Base-by-base conservation (phyloP, 176 grass and related monocot species). In the Echinochloa phyllopogon region DNA sequence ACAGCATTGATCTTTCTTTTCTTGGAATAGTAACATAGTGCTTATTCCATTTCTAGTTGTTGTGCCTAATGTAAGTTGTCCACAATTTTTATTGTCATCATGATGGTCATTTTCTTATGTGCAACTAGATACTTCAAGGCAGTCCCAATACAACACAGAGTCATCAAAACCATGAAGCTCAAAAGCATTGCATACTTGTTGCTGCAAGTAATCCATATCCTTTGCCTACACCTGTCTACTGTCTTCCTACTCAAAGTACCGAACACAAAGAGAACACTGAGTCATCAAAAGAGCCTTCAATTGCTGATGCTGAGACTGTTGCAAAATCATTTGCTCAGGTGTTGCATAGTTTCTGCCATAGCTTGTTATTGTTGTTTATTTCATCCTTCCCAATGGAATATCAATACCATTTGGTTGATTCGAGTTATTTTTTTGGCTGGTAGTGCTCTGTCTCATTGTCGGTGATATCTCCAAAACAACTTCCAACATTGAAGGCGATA, bases 121-220 rank as follows among this genome's bases (percentile, higher is more conserved):
- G 70, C 61, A 84, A 83, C 61, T 75, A 95, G 93, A 95, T 95
- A 79, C 86, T 95, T 82, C 79, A 87, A 42, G 64, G 66, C 70
- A 53, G 50, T 88, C 44, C 50, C 71, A 80, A 18, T 78, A 82
- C 55, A 74, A 83, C 36, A 4, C 87, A 90, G 70, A 85, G 47
- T 83, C 87, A 85, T 87, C 90, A 95, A 86, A 92, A 69, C 75
- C 84, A 56, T 94, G 96, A 99, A 83, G 78, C 81, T 78, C 94
- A 96, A 68, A 99, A 94, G 72, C 96, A 99, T 83, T 99, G 96
- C 71, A 82, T 99, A 66, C 88, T 99, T 79, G 86, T 93, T 84
- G 86, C 91, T 89, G 96, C 96, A 57, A 99, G 91, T 85, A 96
- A 99, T 89, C 93, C 94, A 40, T 91, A 94, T n/a, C 89, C 87